These are phyloP conservation scores for Pseudisothecium myosuroides DNA, from an alignment of 225 moss, liverwort and hornwort species.

Conservation along the genomic window DNA sequence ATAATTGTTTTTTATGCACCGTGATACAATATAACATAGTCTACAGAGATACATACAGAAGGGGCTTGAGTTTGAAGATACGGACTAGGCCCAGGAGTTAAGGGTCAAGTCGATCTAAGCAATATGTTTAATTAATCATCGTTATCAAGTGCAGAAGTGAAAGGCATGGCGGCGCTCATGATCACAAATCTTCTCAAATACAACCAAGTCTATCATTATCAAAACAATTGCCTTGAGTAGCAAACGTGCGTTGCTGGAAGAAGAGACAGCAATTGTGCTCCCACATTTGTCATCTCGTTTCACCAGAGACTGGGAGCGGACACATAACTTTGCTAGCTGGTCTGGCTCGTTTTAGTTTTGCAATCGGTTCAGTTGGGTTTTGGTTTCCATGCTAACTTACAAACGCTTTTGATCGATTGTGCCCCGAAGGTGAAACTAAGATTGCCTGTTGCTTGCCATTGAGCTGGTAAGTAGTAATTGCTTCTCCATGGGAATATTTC, in stretches of 20 bases:
- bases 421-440: neutral
- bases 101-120: no score
- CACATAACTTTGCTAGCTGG: neutral
- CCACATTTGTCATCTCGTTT: neutral
- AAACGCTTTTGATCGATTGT: neutral
- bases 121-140: neutral
- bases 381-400: neutral
- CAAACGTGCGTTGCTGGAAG: neutral
- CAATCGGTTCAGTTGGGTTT: neutral
- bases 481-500: neutral
- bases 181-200: neutral
- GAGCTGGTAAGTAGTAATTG: neutral
- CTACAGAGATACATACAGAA: no score
- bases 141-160: neutral
- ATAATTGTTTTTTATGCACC: no score
- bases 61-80: no score
- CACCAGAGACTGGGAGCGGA: neutral
- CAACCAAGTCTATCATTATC: neutral
- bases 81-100: no score
- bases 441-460: neutral
- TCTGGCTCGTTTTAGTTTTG: no score
- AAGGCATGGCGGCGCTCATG: neutral
- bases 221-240: neutral
- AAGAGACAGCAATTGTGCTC: neutral
- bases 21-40: no score